Conservation (phyloP, 768 basidiomycete genomes). For the Panaeolus papilionaceus region DNA sequence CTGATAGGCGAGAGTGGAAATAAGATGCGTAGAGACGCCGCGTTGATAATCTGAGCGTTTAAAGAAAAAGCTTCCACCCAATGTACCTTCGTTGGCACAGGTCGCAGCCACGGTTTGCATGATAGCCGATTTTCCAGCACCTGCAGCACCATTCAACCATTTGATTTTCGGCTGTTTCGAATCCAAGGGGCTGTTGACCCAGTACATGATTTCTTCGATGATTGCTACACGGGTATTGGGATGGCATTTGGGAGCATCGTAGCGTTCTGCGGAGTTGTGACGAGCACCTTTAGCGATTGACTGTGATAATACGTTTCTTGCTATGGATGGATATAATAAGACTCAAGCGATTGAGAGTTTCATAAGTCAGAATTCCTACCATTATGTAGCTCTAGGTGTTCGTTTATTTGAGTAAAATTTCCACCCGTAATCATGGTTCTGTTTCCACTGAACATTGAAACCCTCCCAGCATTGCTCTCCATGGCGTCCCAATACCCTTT, state of each 20-base stretch:
- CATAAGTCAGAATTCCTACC: no score
- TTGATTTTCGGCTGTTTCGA: not conserved
- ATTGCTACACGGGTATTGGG: conserved; percentile 22
- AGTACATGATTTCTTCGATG: conserved; percentile 19
- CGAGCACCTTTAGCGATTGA: conserved; percentile 10
- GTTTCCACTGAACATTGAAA: no score
- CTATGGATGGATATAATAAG: no score
- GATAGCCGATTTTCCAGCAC: conserved; percentile 27
- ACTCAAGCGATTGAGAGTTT: no score
- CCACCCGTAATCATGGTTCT: not conserved
- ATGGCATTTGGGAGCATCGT: conserved; percentile 24
- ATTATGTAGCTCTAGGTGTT: not conserved
- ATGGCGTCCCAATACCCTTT: no score
- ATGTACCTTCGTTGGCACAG: conserved; percentile 9
- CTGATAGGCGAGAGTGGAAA: conserved; percentile 25
- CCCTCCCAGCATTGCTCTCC: no score
- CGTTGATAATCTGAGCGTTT: conserved; percentile 15
- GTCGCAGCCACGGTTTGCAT: conserved; percentile 20
- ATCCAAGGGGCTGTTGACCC: conserved; percentile 16
- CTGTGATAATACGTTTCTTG: no score
- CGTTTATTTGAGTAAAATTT: not conserved
- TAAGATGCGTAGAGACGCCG: conserved; percentile 16
- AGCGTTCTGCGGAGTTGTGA: conserved; percentile 22
- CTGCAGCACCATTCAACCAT: conserved; percentile 27
- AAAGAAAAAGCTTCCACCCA: conserved; percentile 26